Evolutionary conservation across 2,329 filamentous ascomycete genomes (phyloP), one percentile per base, ranked within the genome.

Genomic region (Diplodia scrobiculata): DNA sequence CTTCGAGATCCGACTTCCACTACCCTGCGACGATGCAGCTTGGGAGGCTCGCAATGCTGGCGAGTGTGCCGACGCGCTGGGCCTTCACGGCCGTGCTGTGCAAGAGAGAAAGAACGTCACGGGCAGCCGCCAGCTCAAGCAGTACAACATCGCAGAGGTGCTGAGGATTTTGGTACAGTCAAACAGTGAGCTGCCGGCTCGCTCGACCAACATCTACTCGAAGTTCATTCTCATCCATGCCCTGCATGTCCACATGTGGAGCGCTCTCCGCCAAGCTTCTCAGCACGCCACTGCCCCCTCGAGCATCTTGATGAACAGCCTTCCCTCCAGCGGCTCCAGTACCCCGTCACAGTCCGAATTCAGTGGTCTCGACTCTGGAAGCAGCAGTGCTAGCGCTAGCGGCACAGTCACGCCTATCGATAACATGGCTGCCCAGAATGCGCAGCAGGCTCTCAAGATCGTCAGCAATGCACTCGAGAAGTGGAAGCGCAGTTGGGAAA

Each of bases 141-240:
- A 92, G 71, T 83, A 89, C 1, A 84, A 87, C 70, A 80, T 91
- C 76, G 81, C 85, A 68, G 80, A 86, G 67, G 87, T 85, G 1
- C 78, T 91, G 65, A 83, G 83, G 63, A 83, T 86, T 1, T 78
- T 92, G 50, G 80, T 90, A 65, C 83, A 89, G 68, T 78, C 80
- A 5, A 83, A 81, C 10, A 83, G 84, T 68, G 82, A 85, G 55
- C 85, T 91, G 64, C 84, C 86, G 66, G 84, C 86, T 3, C 84
- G 86, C 52, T 84, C 84, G 25, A 91, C 89, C 1, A 92, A 91
- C 70, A 79, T 89, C 1, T 90, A 88, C 71, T 88, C 87, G 41
- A 92, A 92, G 72, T 91, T 91, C 71, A 84, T 92, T 65, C 76
- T 92, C 54, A 86, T 92, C 7, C 89, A 92, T 71, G 86, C 85